Percentiles rank a stretch among this genome's conserved stretches.
phyloP scores from a whole-genome alignment of 169 alveolate genomes.

The Pseudocohnilembus persalinus region DNA sequence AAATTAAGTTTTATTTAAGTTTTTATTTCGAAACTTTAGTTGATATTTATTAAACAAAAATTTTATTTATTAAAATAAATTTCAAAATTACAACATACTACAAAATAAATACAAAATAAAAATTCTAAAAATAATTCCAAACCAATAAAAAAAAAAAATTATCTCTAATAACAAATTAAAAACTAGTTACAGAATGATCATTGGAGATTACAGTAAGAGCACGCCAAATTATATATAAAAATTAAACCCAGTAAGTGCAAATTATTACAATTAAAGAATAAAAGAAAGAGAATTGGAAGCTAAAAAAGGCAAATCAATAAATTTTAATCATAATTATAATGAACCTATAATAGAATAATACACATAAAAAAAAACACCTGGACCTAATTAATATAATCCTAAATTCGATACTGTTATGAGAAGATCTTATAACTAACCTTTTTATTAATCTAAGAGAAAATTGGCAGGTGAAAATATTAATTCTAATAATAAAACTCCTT shows the following conservation, averaged over 20 bases:
- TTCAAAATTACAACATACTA: too few species aligned
- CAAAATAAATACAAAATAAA: too few species aligned
- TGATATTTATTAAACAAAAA: too few species aligned
- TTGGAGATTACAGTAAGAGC: not conserved
- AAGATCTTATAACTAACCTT: not conserved
- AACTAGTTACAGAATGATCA: not conserved
- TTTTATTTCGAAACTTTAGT: too few species aligned
- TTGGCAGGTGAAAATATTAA: not conserved
- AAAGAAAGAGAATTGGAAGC: not conserved
- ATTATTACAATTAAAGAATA: not conserved
- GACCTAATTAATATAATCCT: not conserved
- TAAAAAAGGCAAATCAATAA: not conserved
- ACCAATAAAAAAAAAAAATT: too few species aligned
- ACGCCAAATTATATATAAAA: too few species aligned
- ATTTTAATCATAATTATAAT: too few species aligned
- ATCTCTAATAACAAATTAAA: not conserved
- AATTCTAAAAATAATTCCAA: too few species aligned
- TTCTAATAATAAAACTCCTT: not conserved
- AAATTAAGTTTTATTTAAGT: too few species aligned
- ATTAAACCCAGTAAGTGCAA: not conserved
- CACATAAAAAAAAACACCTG: not conserved
- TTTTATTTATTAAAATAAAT: too few species aligned
- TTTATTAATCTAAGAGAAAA: too few species aligned
- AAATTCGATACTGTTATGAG: not conserved
- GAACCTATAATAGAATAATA: not conserved